Evolutionary conservation across 75 land plant species (phyloP).

Genomic region (Isoetes taiwanensis): DNA sequence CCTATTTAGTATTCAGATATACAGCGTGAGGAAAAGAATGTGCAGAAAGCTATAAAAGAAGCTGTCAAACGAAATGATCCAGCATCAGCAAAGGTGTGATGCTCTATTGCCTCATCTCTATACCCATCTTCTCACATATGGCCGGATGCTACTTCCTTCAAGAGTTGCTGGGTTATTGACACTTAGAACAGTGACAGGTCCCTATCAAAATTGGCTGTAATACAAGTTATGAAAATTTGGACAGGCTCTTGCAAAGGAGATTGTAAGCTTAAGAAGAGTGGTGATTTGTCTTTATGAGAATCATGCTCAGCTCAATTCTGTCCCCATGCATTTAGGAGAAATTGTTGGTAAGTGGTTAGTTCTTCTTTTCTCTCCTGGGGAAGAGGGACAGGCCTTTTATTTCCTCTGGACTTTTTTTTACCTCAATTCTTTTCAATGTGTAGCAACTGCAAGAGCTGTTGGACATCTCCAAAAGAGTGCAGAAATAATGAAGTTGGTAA

Average conservation of each 20-base stretch:
- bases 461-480: slow-evolving; percentile 90
- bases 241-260: slow-evolving; percentile 79
- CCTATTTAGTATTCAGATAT: no score
- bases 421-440: background rate
- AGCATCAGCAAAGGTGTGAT: slow-evolving; percentile 71
- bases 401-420: no score
- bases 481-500: slow-evolving; percentile 94
- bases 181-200: background rate
- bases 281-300: slow-evolving; percentile 84
- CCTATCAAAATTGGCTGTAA: background rate
- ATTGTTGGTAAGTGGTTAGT: slow-evolving; percentile 59
- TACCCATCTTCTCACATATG: no score
- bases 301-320: slow-evolving; percentile 79
- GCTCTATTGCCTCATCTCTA: no score
- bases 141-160: no score
- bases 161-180: background rate
- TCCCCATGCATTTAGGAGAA: slow-evolving; percentile 97
- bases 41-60: slow-evolving; percentile 87
- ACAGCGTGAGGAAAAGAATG: slow-evolving; percentile 86
- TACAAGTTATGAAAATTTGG: background rate
- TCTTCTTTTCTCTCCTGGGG: background rate
- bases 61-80: slow-evolving; percentile 93
- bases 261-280: slow-evolving; percentile 61
- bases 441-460: slow-evolving; percentile 82
- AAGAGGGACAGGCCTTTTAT: no score